phyloP scores from a whole-genome alignment of 2,329 filamentous ascomycete genomes.

The Nigrospora osmanthi region DNA sequence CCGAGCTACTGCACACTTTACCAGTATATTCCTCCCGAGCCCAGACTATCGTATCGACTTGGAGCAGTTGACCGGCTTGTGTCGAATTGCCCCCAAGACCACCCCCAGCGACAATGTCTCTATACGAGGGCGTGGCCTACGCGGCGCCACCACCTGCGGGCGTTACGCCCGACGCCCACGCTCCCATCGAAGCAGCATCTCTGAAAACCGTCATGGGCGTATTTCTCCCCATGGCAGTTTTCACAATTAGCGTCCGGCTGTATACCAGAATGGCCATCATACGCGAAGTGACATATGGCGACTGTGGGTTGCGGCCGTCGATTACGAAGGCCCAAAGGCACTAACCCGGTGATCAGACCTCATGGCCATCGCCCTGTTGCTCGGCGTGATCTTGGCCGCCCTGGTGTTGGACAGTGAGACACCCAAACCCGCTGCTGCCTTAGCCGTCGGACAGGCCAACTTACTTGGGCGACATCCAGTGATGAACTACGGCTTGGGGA shows the following conservation, averaged over 20 bases:
- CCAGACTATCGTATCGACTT: too few relatives aligned
- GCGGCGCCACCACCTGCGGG: slow-evolving; percentile 7
- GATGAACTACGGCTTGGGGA: slow-evolving; percentile 11
- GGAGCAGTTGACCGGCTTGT: too few relatives aligned
- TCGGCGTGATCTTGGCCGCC: slow-evolving; percentile 2
- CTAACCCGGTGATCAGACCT: slow-evolving; percentile 3
- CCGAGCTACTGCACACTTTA: too few relatives aligned
- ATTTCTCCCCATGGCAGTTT: slow-evolving; percentile 7
- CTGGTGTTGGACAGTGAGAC: slow-evolving; percentile 6
- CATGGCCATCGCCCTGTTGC: slow-evolving; percentile 3
- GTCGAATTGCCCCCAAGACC: too few relatives aligned
- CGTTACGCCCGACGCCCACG: slow-evolving; percentile 2
- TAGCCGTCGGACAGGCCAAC: not conserved
- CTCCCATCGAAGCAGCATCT: slow-evolving; percentile 2
- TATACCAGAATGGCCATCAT: slow-evolving; percentile 8
- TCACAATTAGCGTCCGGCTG: slow-evolving; percentile 5
- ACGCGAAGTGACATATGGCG: slow-evolving; percentile 8
- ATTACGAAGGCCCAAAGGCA: too few relatives aligned
- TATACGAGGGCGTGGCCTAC: slow-evolving; percentile 8
- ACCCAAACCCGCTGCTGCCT: not conserved
- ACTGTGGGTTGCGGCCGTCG: slow-evolving; percentile 5
- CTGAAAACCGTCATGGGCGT: slow-evolving; percentile 6
- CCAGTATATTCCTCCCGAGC: too few relatives aligned
- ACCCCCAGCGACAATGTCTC: slow-evolving; percentile 5
- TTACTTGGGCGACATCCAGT: slow-evolving; percentile 4